Base-by-base conservation (phyloP, 2,329 filamentous ascomycete genomes). In the Monosporascus sp. region DNA sequence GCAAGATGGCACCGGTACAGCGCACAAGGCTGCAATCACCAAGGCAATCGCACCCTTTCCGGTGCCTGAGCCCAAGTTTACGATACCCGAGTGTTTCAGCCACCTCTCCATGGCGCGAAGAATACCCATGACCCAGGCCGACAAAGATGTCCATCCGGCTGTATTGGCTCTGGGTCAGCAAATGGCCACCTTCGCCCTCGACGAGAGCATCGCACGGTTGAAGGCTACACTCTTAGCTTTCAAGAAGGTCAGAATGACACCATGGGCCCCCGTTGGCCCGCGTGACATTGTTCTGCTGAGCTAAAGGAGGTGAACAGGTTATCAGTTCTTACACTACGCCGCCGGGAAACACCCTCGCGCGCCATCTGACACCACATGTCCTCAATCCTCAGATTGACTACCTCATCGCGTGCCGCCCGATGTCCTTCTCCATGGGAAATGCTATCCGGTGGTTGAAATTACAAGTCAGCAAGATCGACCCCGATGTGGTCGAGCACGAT, bases 341-440 rank as follows among this genome's bases (percentile, higher is more conserved):
- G 5, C 78, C 85, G 25, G 88, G 88, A 41, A 91, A 87, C 54
- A 92, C 91, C 41, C 82, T 99, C 43, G 88, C 91, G 20, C 87
- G 94, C 36, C 92, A 99, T 74, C 86, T 99, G 63, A 94, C 90
- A 35, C 88, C 89, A 11, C 90, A 97, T 71, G 86, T 90, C 59
- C 84, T 99, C 55, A 94, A 91, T 65, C 90, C 92, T 38, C 94
- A 99, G 72, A 97, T 99, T 66, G 91, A 95, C 60, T 97, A 95
- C 67, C 81, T 99, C 56, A 89, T 90, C 55, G 90, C 90, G 61
- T 97, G 92, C 67, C 86, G 94, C n/a, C 92, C 94, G 36, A 89
- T 99, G 73, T 95, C 90, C 60, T 94, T 96, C 72, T 90, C 90
- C 57, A 96, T 97, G 86, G 94, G 94, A 56, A 99, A 97, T 70